Evolutionary conservation across 192 early-diverging fungal species (phyloP), one percentile per base, ranked within the genome.

Genomic region (Coemansia furcata): DNA sequence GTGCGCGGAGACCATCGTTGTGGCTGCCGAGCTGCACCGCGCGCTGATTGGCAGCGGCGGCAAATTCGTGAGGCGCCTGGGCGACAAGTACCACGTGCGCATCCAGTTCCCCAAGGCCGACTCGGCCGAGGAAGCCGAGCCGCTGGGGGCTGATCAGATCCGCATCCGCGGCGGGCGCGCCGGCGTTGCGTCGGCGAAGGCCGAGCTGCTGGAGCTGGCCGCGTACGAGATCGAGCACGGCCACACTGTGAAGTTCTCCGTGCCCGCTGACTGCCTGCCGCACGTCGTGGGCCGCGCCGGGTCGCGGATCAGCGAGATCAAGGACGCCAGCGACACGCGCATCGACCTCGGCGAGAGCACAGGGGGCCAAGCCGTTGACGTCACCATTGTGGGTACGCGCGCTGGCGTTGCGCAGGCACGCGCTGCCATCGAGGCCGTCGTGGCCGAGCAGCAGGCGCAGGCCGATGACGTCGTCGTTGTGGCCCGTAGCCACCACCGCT

Each of bases 211-310:
- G 67, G 90, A 93, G 62, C 83, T 93, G 26, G 87, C 91, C 15
- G 92, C 93, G 29, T 88, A 94, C 66, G 94, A 99, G 74, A 80
- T 82, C 42, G 92, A 92, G 68, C 86, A 92, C 78, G 85, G 76
- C 76, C 89, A 90, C 62, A 85, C 84, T 0, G 68, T 84, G 33
- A 87, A 78, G 29, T 89, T 96, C 72, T 66, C 54, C 0, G 81
- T 96, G 35, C 89, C 93, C 5, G 84, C 84, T 17, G 71, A 82
- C 30, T 72, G 73, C 43, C 82, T 95, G 59, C 91, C 91, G 1
- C 87, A 89, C 54, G 83, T 97, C 63, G 88, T 97, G 42, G 95
- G 95, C 15, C 83, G 88, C 11, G 83, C 73, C 2, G 94, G 94
- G 21, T 62, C 88, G 47, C 86, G 81, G 47, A 87, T 93, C 62